Evolutionary conservation across 176 grass and related monocot genomes (phyloP).

Genomic region (Tuctoria greenei): DNA sequence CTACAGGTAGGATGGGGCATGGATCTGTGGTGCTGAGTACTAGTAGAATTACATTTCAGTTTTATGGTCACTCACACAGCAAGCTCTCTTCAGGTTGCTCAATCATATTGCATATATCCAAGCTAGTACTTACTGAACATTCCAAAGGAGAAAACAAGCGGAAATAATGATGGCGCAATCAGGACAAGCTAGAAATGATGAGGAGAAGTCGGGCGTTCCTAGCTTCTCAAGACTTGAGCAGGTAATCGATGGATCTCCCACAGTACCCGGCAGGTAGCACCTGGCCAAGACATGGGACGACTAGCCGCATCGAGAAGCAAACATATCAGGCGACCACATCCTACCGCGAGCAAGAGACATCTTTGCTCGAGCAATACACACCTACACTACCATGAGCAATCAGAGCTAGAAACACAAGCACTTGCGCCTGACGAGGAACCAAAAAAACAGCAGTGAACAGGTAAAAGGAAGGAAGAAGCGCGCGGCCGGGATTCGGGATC

Average conservation of each 20-base stretch:
- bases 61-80: neutral
- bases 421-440: too few species aligned
- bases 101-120: conserved; percentile 1
- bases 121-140: neutral
- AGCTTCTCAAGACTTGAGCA: neutral
- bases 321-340: too few species aligned
- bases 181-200: conserved; percentile 8
- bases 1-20: conserved; percentile 9
- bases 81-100: neutral
- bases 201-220: neutral
- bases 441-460: too few species aligned
- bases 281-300: too few species aligned
- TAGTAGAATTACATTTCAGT: neutral
- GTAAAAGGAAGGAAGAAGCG: too few species aligned
- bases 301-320: too few species aligned
- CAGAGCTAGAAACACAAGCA: too few species aligned
- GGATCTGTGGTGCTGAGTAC: conserved; percentile 11
- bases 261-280: too few species aligned
- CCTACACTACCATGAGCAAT: too few species aligned
- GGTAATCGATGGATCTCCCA: too few species aligned
- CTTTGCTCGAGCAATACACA: too few species aligned
- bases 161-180: conserved; percentile 43
- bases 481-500: neutral
- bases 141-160: neutral
- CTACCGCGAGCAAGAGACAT: too few species aligned